Base-by-base conservation (phyloP, 805 yeast species). In the Candida tammaniensis region DNA sequence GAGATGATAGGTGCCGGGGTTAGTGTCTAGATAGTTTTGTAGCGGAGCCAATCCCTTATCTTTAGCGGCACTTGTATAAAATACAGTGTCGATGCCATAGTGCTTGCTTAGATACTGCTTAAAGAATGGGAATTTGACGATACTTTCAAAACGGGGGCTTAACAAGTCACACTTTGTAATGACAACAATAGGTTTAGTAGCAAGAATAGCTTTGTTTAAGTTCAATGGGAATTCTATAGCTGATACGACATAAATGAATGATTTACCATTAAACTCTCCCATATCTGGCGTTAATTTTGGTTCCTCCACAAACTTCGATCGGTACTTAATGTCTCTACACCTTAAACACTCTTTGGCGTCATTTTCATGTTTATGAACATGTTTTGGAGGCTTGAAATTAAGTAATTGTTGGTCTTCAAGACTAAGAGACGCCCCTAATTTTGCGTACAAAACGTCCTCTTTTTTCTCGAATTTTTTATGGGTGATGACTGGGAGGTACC, bases 141-240 rank as follows among this genome's bases (percentile, higher is more conserved):
- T 30, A 49, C 51, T 21, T 45, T 51, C 30, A 39, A 39, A n/a
- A 51, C 49, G 7, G 48, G 56, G 48, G 35, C 67, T 68, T 2
- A 76, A 36, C 31, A 74, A 49, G 44, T 78, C 82, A 12, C 56
- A 39, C 38, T 70, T 70, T 18, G 66, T 72, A 12, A 74, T 49
- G 3, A 71, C 54, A 33, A 67, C 70, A 29, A 57, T 58, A 16
- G 45, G 41, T 15, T 40, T 38, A 9, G 14, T 16, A 11, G 17
- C 27, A 3, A 40, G 14, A 15, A 38, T 21, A 4, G 8, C 10
- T 4, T 12, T 10, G 38, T 70, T 60, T 3, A 80, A 48, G 5
- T 80, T 69, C 25, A 82, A 59, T 1, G 96, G 96, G 50, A 86
- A 85, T 44, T 86, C 95, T 10, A 71, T 5, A 6, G 33, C 38